Base-by-base conservation (phyloP, 23 red algal genomes). In the Gracilaria gracilis region DNA sequence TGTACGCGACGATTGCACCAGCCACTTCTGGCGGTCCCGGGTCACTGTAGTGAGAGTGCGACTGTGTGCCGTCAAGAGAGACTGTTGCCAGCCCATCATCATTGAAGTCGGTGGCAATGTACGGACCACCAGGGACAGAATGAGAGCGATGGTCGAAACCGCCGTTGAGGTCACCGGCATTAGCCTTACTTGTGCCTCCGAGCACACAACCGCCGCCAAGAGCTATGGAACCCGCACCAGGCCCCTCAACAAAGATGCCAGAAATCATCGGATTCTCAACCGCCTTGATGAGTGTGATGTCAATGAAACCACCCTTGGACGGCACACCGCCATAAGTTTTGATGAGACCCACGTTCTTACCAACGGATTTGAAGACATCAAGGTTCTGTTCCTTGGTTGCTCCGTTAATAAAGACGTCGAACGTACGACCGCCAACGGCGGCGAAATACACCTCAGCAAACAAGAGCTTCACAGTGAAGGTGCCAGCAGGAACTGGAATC, bases 41-140 rank as follows among this genome's bases (percentile, higher is more conserved):
- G 48, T 86, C 90, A 59, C 70, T 86, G 81, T 85, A 93, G 79
- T 93, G 90, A 75, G 90, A 93, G 90, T 93, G 90, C 11, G 90
- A 93, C 38, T 86, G 90, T 1, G 90, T 86, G 20, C 90, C 90
- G 73, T 93, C 90, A 16, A 93, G 34, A 1, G 70, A 55, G 23
- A 93, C 42, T 15, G 57, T 58, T 42, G 90, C 90, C 29, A 38
- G 24, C 24, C 90, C 90, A 21, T 59, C 72, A 27, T 93, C 76
- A 34, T 85, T 62, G 61, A 93, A 93, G 35, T 93, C 90, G 0
- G 90, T 93, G 51, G 90, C 90, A 50, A 82, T 79, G 69, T 93
- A 93, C 5, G 90, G 90, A 13, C 90, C 90, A 40, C 90, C 81
- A 12, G 90, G 69, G 36, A 93, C 90, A 50, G 90, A 77, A 67